A percentile compares a stretch with the other conserved stretches of the same genome.
Evolutionary conservation across 129 eudicot genomes (phyloP).

Genomic region (Saposhnikovia divaricata): DNA sequence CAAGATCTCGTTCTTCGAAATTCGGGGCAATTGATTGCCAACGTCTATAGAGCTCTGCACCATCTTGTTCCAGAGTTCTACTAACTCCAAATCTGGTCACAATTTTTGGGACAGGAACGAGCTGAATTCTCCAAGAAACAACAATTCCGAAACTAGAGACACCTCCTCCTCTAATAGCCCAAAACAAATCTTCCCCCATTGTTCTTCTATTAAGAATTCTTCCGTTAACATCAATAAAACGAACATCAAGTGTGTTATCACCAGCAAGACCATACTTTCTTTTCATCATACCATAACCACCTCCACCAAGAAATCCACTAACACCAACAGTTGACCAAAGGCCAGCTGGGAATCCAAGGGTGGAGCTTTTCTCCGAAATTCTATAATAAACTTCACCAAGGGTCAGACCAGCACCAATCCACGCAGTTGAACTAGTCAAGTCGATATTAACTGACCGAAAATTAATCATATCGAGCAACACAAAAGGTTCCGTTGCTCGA

Average conservation of each 20-base stretch:
- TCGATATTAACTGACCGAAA: not conserved
- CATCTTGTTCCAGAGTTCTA: conserved; percentile 2
- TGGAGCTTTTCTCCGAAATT: not conserved
- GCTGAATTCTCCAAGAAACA: not conserved
- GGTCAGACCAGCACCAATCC: not conserved
- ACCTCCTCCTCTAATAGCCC: conserved; percentile 3
- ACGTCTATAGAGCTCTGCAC: not conserved
- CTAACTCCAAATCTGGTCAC: not conserved
- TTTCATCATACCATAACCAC: conserved; percentile 8
- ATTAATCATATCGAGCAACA: conserved; percentile 1
- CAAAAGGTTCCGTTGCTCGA: not conserved
- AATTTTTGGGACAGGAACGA: not conserved
- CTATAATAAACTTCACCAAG: conserved; percentile 2
- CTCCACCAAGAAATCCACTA: conserved; percentile 6
- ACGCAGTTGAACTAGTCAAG: not conserved
- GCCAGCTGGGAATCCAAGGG: not conserved
- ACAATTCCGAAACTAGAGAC: conserved; percentile 1
- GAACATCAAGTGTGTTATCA: conserved; percentile 3
- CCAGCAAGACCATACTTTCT: not conserved
- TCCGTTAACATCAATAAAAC: not conserved
- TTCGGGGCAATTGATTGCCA: conserved; percentile 5
- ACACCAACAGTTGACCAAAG: conserved; percentile 6
- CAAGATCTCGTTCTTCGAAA: not conserved
- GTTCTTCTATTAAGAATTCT: not conserved
- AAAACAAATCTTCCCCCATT: conserved; percentile 3